phyloP scores from a whole-genome alignment of 208 protist genomes.

The Leishmania major region DNA sequence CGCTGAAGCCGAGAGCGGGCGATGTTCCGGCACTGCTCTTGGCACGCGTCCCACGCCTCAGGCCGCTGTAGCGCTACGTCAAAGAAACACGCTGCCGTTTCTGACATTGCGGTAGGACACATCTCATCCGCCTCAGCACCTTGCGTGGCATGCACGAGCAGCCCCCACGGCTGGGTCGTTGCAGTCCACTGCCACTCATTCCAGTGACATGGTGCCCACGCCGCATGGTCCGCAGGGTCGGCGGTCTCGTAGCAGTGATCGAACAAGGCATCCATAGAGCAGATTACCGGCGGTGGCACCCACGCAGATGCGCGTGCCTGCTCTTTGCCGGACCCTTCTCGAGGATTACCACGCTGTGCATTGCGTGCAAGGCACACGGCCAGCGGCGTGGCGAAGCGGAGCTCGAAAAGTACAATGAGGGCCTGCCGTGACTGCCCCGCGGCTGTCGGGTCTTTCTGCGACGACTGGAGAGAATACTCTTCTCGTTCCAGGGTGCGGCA shows the following conservation, averaged over 20 bases:
- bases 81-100: slow-evolving; percentile 19
- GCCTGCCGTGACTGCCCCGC: background rate
- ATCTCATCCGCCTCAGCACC: background rate
- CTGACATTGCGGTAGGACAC: background rate
- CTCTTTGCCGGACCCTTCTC: background rate
- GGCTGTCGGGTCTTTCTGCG: background rate
- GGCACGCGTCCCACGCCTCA: slow-evolving; percentile 3
- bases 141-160: slow-evolving; percentile 21
- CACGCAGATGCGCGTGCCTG: slow-evolving; percentile 1
- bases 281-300: slow-evolving; percentile 54
- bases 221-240: background rate
- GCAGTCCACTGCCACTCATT: slow-evolving; percentile 23
- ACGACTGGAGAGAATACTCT: background rate
- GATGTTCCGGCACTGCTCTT: slow-evolving; percentile 1
- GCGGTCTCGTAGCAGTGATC: slow-evolving; percentile 24
- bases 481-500: slow-evolving; percentile 30
- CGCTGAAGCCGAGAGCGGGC: background rate
- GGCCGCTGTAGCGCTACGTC: slow-evolving; percentile 6
- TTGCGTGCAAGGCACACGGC: slow-evolving; percentile 58
- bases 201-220: background rate
- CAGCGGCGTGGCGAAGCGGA: slow-evolving; percentile 47
- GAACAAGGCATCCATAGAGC: slow-evolving; percentile 55
- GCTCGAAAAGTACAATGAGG: slow-evolving; percentile 47
- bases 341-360: slow-evolving; percentile 8
- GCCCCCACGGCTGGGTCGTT: slow-evolving; percentile 31